These are phyloP conservation scores for Wickerhamiella kazuoi DNA, from an alignment of 805 yeast genomes.

Conservation along the genomic window DNA sequence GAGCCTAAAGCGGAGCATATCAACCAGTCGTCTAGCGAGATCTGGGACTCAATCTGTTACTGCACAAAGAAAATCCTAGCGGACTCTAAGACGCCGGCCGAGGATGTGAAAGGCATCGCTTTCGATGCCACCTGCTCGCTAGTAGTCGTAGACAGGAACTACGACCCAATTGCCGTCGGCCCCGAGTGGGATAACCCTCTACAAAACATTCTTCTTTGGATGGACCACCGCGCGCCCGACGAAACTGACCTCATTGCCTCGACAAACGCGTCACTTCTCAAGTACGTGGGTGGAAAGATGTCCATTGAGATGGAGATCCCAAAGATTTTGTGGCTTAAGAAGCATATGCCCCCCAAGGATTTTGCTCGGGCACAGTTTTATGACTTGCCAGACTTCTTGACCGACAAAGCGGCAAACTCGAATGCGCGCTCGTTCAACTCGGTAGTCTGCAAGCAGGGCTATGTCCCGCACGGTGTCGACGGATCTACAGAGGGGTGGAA, in stretches of 20 bases:
- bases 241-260: constrained; percentile 72
- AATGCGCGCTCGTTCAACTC: constrained; percentile 83
- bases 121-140: constrained; percentile 96
- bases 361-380: constrained; percentile 59
- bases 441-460: constrained; percentile 89
- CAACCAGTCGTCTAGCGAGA: constrained; percentile 74
- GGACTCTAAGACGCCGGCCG: constrained; percentile 56
- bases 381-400: constrained; percentile 80
- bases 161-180: constrained; percentile 72
- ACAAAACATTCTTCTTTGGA: constrained; percentile 87
- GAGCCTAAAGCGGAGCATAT: constrained; percentile 31
- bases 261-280: constrained; percentile 59
- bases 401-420: constrained; percentile 75
- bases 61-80: constrained; percentile 61
- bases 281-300: constrained; percentile 94
- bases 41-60: constrained; percentile 69
- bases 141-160: constrained; percentile 57
- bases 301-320: constrained; percentile 98
- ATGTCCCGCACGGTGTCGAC: constrained; percentile 83
- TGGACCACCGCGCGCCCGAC: constrained; percentile 87
- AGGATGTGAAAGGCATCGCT: constrained; percentile 66
- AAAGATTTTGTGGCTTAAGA: constrained; percentile 89
- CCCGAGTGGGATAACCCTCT: constrained; percentile 60
- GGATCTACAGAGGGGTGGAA: constrained; percentile 83
- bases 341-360: constrained; percentile 46